These are phyloP conservation scores for Brettanomyces anomalus DNA, from an alignment of 805 yeast species.

Conservation along the genomic window DNA sequence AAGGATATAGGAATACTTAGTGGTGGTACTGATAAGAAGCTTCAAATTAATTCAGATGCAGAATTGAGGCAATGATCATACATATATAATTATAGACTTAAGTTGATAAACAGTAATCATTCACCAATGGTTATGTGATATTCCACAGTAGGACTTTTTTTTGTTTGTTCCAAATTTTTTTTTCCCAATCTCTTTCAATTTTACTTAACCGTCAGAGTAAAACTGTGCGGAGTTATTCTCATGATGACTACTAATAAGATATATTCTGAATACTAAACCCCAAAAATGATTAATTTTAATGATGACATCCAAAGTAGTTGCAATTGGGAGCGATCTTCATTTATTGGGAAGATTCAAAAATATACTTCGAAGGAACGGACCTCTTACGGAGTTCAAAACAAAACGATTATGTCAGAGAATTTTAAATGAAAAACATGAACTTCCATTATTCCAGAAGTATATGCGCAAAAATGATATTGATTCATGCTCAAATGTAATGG, in stretches of 20 bases:
- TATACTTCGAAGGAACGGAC: constrained; percentile 29
- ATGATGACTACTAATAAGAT: background rate
- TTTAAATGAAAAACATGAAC: constrained; percentile 38
- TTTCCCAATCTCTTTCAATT: too few species aligned
- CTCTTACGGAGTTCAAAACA: constrained; percentile 23
- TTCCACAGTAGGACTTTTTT: background rate
- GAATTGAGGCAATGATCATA: constrained; percentile 11
- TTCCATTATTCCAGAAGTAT: constrained; percentile 25
- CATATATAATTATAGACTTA: constrained; percentile 4
- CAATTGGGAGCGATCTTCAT: constrained; percentile 53
- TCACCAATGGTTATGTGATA: background rate
- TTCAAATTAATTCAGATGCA: constrained; percentile 58
- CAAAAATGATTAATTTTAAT: too few species aligned
- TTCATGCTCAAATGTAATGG: constrained; percentile 29
- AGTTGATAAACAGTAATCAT: background rate
- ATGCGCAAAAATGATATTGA: constrained; percentile 12
- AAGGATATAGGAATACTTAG: constrained; percentile 70
- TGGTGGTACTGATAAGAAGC: constrained; percentile 90
- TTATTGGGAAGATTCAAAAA: constrained; percentile 35
- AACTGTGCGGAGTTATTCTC: background rate
- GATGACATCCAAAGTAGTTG: constrained; percentile 28
- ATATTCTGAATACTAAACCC: too few species aligned
- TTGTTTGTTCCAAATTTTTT: background rate
- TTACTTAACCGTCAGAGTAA: too few species aligned
- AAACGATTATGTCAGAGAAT: constrained; percentile 36